Base-by-base conservation (phyloP, 1,139 yeast genomes). In the Pneumocystis sp. region DNA sequence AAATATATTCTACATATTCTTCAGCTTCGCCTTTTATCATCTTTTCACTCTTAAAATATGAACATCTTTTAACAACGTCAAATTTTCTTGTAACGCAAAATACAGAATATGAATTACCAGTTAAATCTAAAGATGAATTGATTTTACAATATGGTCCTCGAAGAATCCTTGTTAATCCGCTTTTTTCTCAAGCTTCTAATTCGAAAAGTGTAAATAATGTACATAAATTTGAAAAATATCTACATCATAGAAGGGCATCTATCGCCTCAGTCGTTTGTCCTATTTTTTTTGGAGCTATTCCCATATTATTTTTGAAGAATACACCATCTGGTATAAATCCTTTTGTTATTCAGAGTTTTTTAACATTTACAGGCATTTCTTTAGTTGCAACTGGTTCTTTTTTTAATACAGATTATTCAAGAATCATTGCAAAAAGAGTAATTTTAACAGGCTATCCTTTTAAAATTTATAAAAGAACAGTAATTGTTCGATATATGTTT, bases 401-500 rank as follows among this genome's bases (percentile, higher is more conserved):
- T 78, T 80, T 88, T 72, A 90, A 89, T 73, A 83, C 91, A 63
- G 97, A 93, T 75, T 89, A 87, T 72, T 82, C 87, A 25, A 83
- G 98, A 76, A 81, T 91, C 37, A 75, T 90, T 67, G 96, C 95
- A 44, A 91, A 93, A 81, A 83, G 97, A 73, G 85, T 87, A 3
- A 85, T 93, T 10, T 78, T 95, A 67, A 93, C 98, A 0, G 98
- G 98, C 65, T 91, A 89, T 71, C 96, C 97, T 59, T 86, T 90
- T 76, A 93, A 91, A 80, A 91, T 95, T 72, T 97, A 95, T 79
- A 93, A 89, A 78, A 84, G 82, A 68, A 88, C 91, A 61, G 91
- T 93, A 67, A 93, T 98, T 2, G 83, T 93, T 67, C 85, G 98
- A 71, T 95, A 90, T 82, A 95, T 95, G 99, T 95, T 95, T 80